phyloP scores from a whole-genome alignment of 2,329 filamentous ascomycete species.

The Colletotrichum lini region DNA sequence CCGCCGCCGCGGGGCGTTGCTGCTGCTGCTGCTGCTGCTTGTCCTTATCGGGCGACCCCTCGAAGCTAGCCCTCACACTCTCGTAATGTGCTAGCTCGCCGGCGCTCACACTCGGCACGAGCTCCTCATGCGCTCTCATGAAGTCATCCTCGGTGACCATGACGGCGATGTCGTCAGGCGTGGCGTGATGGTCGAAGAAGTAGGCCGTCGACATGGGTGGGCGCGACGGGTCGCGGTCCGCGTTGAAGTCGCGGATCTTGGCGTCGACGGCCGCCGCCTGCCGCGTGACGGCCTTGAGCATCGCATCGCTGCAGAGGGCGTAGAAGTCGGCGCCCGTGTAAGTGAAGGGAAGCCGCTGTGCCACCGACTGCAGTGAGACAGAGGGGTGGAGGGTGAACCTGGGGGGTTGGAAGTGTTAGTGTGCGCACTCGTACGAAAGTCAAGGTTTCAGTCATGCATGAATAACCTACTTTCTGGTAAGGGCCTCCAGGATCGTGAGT shows the following conservation, averaged over 20 bases:
- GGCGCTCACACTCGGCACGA: slow-evolving; percentile 93
- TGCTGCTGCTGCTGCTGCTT: slow-evolving; percentile 50
- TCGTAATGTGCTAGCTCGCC: slow-evolving; percentile 96
- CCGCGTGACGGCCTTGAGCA: slow-evolving; percentile 98
- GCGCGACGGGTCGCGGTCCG: slow-evolving; percentile 48
- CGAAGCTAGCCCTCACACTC: slow-evolving; percentile 84
- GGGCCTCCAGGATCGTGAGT: slow-evolving; percentile 90
- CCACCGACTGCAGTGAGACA: slow-evolving; percentile 81
- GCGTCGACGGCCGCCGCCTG: slow-evolving; percentile 87
- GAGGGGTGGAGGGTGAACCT: slow-evolving; percentile 89
- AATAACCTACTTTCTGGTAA: slow-evolving; percentile 87
- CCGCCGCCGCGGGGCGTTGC: slow-evolving; percentile 35
- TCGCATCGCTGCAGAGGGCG: slow-evolving; percentile 95
- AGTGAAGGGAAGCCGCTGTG: slow-evolving; percentile 87
- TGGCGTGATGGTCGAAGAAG: slow-evolving; percentile 95
- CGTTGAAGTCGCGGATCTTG: slow-evolving; percentile 82
- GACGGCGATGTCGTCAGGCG: slow-evolving; percentile 85
- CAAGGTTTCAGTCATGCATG: neutral
- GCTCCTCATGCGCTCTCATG: slow-evolving; percentile 81
- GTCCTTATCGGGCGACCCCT: slow-evolving; percentile 70
- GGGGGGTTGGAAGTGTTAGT: neutral
- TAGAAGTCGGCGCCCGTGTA: slow-evolving; percentile 99
- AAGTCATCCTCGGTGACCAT: slow-evolving; percentile 94
- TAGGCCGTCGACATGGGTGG: slow-evolving; percentile 84
- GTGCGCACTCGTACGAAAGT: slow-evolving; percentile 3